A percentile compares a stretch with the other conserved stretches of the same genome.
Conservation (phyloP, 2,329 filamentous ascomycete species). For the Emericellopsis cladophorae region DNA sequence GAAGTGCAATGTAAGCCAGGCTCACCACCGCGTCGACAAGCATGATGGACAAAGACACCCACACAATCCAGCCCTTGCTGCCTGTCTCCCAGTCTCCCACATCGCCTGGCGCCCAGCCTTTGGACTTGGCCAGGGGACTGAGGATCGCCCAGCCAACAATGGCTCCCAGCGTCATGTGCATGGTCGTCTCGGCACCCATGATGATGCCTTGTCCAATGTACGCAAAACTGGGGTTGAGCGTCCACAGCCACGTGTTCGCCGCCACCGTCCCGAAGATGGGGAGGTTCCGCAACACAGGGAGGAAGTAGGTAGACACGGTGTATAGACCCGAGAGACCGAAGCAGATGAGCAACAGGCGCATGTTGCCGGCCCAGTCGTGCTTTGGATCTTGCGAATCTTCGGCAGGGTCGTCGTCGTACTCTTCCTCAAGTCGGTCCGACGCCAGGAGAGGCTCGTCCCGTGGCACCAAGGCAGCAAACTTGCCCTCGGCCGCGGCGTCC, state of each 20-base stretch:
- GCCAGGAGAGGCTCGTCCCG: conserved; percentile 9
- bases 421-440: conserved; percentile 11
- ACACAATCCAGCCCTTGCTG: conserved; percentile 97
- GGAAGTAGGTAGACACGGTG: conserved; percentile 80
- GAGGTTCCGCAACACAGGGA: conserved; percentile 73
- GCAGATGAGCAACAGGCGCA: conserved; percentile 41
- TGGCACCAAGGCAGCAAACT: conserved; percentile 29
- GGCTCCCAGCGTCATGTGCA: conserved; percentile 90
- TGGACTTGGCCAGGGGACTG: conserved; percentile 74
- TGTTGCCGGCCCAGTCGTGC: conserved; percentile 30
- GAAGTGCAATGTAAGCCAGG: conserved; percentile 63
- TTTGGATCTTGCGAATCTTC: conserved; percentile 15
- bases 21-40: conserved; percentile 84
- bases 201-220: conserved; percentile 97
- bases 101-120: conserved; percentile 79
- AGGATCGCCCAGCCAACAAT: conserved; percentile 82
- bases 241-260: conserved; percentile 82
- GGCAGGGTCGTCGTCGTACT: conserved; percentile 15
- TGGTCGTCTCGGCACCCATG: conserved; percentile 90
- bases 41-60: conserved; percentile 95
- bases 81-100: conserved; percentile 84
- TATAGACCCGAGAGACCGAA: conserved; percentile 49
- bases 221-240: conserved; percentile 88
- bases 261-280: conserved; percentile 70
- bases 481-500: conserved; percentile 21